phyloP scores from a whole-genome alignment of 768 basidiomycete genomes.

The Kondoa malvinella region DNA sequence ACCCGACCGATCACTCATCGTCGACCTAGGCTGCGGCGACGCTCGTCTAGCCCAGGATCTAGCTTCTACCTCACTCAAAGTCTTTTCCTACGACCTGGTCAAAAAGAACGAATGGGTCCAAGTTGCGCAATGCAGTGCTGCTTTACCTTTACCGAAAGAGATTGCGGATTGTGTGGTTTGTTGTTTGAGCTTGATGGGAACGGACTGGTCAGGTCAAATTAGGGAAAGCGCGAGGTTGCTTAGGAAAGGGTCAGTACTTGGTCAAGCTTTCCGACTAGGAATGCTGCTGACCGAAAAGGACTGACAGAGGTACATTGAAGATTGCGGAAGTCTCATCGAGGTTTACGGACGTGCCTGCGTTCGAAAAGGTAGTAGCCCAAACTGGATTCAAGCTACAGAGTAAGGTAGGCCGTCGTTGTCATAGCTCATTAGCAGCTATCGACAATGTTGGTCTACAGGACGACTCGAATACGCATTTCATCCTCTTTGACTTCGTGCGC shows the following conservation, averaged over 20 bases:
- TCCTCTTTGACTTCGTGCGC: conserved; percentile 51
- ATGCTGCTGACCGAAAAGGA: not conserved
- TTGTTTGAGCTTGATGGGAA: conserved; percentile 89
- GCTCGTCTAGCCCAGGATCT: conserved; percentile 66
- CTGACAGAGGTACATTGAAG: conserved; percentile 54
- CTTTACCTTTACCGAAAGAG: conserved; percentile 70
- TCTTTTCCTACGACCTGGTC: conserved; percentile 64
- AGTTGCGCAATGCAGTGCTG: conserved; percentile 72
- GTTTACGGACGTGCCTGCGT: conserved; percentile 51
- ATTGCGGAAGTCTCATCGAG: conserved; percentile 82
- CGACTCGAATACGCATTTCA: conserved; percentile 66
- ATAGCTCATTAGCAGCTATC: not conserved
- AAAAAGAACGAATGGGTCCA: conserved; percentile 41
- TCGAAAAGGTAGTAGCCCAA: conserved; percentile 45
- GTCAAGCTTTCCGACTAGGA: not conserved
- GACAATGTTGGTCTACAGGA: conserved; percentile 40
- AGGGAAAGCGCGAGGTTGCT: conserved; percentile 78
- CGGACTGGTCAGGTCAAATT: conserved; percentile 83
- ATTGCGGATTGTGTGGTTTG: conserved; percentile 83
- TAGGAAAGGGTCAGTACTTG: conserved; percentile 48
- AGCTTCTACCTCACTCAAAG: conserved; percentile 34
- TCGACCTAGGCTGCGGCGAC: conserved; percentile 89
- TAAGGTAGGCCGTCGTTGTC: conserved; percentile 40
- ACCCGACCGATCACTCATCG: conserved; percentile 52
- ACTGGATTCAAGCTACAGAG: conserved; percentile 56